Base-by-base conservation (phyloP, 345 rosid species). In the Crucihimalaya himalaica region DNA sequence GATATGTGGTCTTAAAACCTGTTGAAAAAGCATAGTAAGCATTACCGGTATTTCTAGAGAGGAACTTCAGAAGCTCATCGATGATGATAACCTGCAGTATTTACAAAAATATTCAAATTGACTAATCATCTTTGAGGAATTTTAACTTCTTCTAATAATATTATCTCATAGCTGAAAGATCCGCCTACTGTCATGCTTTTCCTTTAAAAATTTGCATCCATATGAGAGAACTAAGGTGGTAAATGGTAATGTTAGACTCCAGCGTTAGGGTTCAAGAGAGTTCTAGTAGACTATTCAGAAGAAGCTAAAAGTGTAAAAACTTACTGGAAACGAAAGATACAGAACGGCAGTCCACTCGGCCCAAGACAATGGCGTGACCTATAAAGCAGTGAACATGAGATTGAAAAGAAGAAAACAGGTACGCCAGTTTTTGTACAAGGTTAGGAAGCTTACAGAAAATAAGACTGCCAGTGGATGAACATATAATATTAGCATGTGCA, bases 341-440 rank as follows among this genome's bases (percentile, higher is more conserved):
- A 92, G 72, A 79, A 95, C 84, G 11, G 83, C 84, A 5, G 81
- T 86, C 97, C 99, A 95, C 63, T 95, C 98, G 23, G 79, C 84
- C 99, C 91, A 95, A 59, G 99, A 95, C 69, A 95, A 79, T 5
- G 97, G 97, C 10, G 96, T 92, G 57, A 95, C 98, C 99, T 95
- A 86, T 78, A 78, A 73, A 62, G 56, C 59, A 75, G 73, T 23
- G 51, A 59, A 70, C 42, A 69, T 77, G 79, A 78, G 45, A 62
- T 1, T 18, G 28, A 46, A 39, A 55, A 16, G 54, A 66, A 16
- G 39, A 46, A 61, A 58, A 19, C 27, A 21, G 43, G 46, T 46
- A 42, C 3, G 9, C 58, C 58, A 72, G 55, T 19, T 42, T 70
- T 20, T 48, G 73, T 52, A 9, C 59, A 14, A 16, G 47, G 72